phyloP scores from a whole-genome alignment of 2,329 filamentous ascomycete species.

The Fusarium metavorans region DNA sequence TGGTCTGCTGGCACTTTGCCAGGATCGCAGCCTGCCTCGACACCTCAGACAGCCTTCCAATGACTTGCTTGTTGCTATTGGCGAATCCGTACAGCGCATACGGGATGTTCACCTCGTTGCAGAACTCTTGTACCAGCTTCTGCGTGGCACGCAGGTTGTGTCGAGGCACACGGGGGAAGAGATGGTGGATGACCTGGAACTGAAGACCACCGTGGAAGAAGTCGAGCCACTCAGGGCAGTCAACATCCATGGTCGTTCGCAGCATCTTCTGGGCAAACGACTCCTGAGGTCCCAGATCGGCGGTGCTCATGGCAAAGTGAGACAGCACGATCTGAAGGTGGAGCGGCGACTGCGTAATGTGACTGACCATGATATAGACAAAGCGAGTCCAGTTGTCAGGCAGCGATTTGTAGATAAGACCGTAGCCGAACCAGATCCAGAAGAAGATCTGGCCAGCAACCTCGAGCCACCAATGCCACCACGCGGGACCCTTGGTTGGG shows the following conservation, averaged over 20 bases:
- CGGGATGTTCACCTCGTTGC: conserved; percentile 82
- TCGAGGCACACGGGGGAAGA: conserved; percentile 85
- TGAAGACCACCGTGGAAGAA: conserved; percentile 91
- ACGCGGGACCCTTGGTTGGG: conserved; percentile 79
- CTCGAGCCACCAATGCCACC: conserved; percentile 89
- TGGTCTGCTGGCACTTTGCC: conserved; percentile 76
- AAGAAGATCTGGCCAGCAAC: conserved; percentile 81
- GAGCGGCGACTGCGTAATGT: conserved; percentile 83
- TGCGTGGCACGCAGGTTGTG: conserved; percentile 85
- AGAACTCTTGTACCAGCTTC: conserved; percentile 83
- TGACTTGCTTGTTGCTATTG: conserved; percentile 84
- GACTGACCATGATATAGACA: conserved; percentile 81
- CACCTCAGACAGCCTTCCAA: conserved; percentile 81
- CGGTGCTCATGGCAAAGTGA: conserved; percentile 93
- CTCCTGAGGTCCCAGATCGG: conserved; percentile 84
- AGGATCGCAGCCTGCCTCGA: conserved; percentile 83
- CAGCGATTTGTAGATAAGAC: conserved; percentile 79
- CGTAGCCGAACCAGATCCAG: conserved; percentile 89
- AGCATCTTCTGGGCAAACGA: conserved; percentile 93
- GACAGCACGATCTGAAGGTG: conserved; percentile 93
- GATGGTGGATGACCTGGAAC: conserved; percentile 89
- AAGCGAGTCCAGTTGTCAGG: conserved; percentile 77
- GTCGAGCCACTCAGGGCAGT: conserved; percentile 88
- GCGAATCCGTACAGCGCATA: conserved; percentile 90
- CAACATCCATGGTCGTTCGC: conserved; percentile 93